These are phyloP conservation scores for Saccharomycopsis selenospora DNA, from an alignment of 805 yeast genomes.

Conservation along the genomic window DNA sequence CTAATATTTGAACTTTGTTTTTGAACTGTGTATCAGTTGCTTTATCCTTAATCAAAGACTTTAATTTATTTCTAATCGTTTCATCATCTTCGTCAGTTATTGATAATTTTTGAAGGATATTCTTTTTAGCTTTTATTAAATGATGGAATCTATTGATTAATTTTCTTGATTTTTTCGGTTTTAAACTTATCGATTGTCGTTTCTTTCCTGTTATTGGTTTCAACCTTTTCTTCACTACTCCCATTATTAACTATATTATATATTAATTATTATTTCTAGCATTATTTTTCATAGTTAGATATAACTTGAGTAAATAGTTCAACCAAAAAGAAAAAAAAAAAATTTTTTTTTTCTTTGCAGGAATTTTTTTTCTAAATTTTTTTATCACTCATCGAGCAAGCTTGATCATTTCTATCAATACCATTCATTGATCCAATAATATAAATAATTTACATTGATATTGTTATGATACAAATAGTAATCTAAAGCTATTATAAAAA, in stretches of 20 bases:
- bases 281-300: no score
- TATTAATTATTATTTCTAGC: no score
- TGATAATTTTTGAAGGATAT: not conserved
- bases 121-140: conserved; percentile 13
- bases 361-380: no score
- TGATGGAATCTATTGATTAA: conserved; percentile 18
- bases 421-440: no score
- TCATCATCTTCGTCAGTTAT: not conserved
- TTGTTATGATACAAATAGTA: no score
- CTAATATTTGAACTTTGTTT: not conserved
- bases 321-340: no score
- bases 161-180: conserved; percentile 15
- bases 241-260: not conserved
- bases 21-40: not conserved
- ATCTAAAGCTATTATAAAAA: no score
- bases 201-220: conserved; percentile 7
- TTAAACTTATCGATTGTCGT: conserved; percentile 1
- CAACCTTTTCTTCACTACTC: conserved; percentile 2
- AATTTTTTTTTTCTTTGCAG: no score
- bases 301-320: no score
- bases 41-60: not conserved
- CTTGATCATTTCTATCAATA: no score
- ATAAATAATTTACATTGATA: no score
- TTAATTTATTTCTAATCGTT: not conserved
- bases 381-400: no score